phyloP scores from a whole-genome alignment of 768 basidiomycete species.

The Lentinula lateritia region DNA sequence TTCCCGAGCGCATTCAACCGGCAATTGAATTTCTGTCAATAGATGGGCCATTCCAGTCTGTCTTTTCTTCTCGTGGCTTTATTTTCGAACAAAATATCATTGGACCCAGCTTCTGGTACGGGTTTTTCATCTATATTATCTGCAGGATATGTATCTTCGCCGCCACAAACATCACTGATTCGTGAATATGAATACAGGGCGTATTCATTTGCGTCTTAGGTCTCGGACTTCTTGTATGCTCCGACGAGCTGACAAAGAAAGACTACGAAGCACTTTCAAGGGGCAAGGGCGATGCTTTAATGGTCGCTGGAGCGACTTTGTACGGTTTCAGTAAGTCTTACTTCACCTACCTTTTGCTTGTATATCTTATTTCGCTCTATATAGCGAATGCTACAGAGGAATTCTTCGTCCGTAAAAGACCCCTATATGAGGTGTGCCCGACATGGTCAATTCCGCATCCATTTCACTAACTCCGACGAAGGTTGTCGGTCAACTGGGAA shows the following conservation, averaged over 20 bases:
- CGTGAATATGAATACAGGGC: conserved; percentile 38
- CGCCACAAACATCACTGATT: not conserved
- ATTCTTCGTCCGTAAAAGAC: conserved; percentile 73
- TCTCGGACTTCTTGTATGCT: conserved; percentile 73
- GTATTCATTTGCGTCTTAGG: conserved; percentile 69
- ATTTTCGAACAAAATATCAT: conserved; percentile 74
- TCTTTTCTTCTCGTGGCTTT: conserved; percentile 77
- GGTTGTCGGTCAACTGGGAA: conserved; percentile 80
- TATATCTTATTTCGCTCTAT: not conserved
- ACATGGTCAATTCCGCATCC: not conserved
- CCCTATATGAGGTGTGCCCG: conserved; percentile 57
- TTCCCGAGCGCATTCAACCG: no score
- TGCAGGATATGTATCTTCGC: no score
- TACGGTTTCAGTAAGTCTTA: conserved; percentile 74
- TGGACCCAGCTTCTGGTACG: conserved; percentile 78
- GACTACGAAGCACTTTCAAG: conserved; percentile 59
- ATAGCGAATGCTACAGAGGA: conserved; percentile 86
- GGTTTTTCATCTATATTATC: not conserved
- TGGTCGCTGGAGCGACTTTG: conserved; percentile 80
- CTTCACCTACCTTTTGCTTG: not conserved
- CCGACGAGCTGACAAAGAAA: conserved; percentile 75
- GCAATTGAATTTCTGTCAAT: not conserved
- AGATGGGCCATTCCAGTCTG: conserved; percentile 91
- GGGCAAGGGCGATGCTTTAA: conserved; percentile 80
- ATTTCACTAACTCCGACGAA: not conserved